Percentiles rank a stretch among this genome's conserved stretches.
These are phyloP conservation scores for Musa itinerans DNA, from an alignment of 176 grass and related monocot genomes.

Conservation along the genomic window DNA sequence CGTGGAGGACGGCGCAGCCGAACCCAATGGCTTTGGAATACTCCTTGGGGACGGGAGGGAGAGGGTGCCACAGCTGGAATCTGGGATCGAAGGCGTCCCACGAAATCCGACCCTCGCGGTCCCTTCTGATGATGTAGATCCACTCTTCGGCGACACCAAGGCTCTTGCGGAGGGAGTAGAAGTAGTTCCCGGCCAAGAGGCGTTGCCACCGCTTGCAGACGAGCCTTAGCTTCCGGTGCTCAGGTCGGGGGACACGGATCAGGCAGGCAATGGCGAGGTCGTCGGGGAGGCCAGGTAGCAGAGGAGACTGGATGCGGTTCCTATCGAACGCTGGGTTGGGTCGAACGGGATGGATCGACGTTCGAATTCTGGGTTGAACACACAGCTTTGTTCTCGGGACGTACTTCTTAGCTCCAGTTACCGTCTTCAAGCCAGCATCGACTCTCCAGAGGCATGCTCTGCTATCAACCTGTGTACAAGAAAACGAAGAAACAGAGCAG, in stretches of 20 bases:
- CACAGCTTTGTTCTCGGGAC: slow-evolving; percentile 76
- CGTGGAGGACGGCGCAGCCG: slow-evolving; percentile 65
- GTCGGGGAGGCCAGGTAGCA: slow-evolving; percentile 84
- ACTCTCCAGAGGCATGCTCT: slow-evolving; percentile 77
- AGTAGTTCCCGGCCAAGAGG: slow-evolving; percentile 77
- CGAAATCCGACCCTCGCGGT: slow-evolving; percentile 68
- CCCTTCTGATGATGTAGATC: slow-evolving; percentile 79
- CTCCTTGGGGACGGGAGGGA: slow-evolving; percentile 70
- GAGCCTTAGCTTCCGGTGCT: slow-evolving; percentile 53
- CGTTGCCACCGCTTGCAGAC: slow-evolving; percentile 75
- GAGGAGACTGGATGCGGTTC: slow-evolving; percentile 41
- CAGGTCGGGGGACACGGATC: slow-evolving; percentile 56
- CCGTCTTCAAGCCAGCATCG: slow-evolving; percentile 68
- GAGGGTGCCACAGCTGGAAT: slow-evolving; percentile 62
- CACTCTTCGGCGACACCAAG: slow-evolving; percentile 79
- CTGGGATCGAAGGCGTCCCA: slow-evolving; percentile 92
- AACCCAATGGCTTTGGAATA: slow-evolving; percentile 75
- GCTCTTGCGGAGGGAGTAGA: slow-evolving; percentile 68
- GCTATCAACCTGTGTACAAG: slow-evolving; percentile 48
- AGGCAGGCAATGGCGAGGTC: slow-evolving; percentile 86
- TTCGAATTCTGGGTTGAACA: slow-evolving; percentile 51
- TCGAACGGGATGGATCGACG: slow-evolving; percentile 39
- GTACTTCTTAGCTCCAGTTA: slow-evolving; percentile 66
- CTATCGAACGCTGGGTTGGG: slow-evolving; percentile 45
- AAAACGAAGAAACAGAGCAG: not conserved